phyloP scores from a whole-genome alignment of 164 flowering plant species.

The Liriodendron chinense region DNA sequence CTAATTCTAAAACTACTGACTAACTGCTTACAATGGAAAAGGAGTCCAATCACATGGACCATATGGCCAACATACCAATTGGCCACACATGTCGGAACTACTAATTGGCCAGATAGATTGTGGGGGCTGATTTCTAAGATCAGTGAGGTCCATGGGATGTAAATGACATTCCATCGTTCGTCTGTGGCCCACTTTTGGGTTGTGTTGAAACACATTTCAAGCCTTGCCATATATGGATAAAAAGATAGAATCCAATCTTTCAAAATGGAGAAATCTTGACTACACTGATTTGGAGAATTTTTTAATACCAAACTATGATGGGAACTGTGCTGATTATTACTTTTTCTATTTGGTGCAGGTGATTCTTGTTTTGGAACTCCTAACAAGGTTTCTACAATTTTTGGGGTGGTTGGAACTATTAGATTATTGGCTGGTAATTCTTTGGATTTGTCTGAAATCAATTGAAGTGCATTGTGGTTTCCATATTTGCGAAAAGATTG shows the following conservation, averaged over 20 bases:
- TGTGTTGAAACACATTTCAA: background rate
- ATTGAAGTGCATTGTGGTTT: background rate
- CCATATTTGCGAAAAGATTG: background rate
- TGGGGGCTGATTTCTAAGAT: too few relatives aligned
- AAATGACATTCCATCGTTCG: background rate
- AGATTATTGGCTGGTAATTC: constrained; percentile 70
- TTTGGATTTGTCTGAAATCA: background rate
- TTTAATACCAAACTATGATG: background rate
- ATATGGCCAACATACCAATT: too few relatives aligned
- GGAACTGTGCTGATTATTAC: background rate
- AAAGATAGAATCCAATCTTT: background rate
- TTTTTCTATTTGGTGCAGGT: constrained; percentile 32
- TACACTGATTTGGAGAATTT: background rate
- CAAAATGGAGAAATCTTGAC: background rate
- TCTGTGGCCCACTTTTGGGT: background rate
- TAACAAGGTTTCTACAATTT: constrained; percentile 45
- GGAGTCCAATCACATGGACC: too few relatives aligned
- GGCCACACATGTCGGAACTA: too few relatives aligned
- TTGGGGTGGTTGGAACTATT: constrained; percentile 81
- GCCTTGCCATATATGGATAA: background rate
- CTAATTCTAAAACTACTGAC: too few relatives aligned
- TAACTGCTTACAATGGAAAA: too few relatives aligned
- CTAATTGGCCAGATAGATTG: too few relatives aligned
- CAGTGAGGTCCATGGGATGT: background rate
- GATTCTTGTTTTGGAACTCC: constrained; percentile 38